Evolutionary conservation across 2,329 filamentous ascomycete genomes (phyloP).

Genomic region (Colletotrichum sp.): DNA sequence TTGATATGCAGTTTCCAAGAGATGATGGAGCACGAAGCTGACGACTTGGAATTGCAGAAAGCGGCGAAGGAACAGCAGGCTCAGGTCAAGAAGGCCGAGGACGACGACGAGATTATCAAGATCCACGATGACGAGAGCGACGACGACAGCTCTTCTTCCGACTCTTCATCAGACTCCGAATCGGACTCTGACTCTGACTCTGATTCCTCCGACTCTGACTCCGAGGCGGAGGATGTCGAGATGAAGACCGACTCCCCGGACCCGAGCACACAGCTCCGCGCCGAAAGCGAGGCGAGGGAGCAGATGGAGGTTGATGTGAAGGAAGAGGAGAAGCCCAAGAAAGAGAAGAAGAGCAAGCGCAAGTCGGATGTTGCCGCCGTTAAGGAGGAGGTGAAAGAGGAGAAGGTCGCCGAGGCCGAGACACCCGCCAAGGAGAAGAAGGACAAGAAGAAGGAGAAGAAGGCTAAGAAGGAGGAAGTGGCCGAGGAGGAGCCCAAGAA

Average conservation of each 20-base stretch:
- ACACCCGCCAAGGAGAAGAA: constrained; percentile 23
- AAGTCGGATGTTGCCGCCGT: constrained; percentile 11
- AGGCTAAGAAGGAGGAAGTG: constrained; percentile 12
- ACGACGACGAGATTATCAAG: constrained; percentile 17
- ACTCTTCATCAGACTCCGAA: constrained; percentile 23
- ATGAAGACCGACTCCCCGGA: constrained; percentile 19
- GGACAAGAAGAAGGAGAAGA: constrained; percentile 19
- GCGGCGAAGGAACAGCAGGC: constrained; percentile 28
- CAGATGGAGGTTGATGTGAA: constrained; percentile 30
- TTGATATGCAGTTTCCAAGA: neutral
- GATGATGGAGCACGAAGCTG: neutral
- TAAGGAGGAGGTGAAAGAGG: constrained; percentile 27
- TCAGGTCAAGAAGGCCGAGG: neutral
- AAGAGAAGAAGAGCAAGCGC: constrained; percentile 35
- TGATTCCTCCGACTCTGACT: neutral
- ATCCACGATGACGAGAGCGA: constrained; percentile 24
- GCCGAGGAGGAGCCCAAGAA: neutral
- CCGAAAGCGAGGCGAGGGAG: constrained; percentile 24
- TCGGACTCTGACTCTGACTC: constrained; percentile 14
- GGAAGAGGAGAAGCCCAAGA: constrained; percentile 22
- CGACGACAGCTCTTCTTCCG: constrained; percentile 22
- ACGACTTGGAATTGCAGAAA: constrained; percentile 24
- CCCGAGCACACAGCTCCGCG: constrained; percentile 19
- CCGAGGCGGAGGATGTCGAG: constrained; percentile 29
- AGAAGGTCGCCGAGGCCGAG: constrained; percentile 20